Percentiles rank a stretch among this genome's conserved stretches.
These are phyloP conservation scores for Morella rubra DNA, from an alignment of 306 rosid species.

Conservation along the genomic window DNA sequence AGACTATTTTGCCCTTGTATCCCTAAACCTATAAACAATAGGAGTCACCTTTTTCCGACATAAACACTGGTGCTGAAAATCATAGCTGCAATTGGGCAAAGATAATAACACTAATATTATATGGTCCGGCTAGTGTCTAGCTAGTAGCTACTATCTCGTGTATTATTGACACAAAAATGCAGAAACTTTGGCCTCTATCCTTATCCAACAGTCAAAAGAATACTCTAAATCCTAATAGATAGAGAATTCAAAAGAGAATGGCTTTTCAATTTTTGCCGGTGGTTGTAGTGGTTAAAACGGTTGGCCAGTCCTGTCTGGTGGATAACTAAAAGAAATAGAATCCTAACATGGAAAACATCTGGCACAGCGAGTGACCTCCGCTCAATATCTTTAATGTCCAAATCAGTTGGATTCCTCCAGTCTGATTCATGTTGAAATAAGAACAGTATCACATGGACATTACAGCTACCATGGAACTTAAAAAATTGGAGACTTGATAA, in stretches of 20 bases:
- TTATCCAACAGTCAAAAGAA: background rate
- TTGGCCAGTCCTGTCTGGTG: background rate
- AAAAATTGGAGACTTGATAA: background rate
- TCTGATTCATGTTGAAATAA: background rate
- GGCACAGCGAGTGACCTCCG: background rate
- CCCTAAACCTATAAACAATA: too few relatives aligned
- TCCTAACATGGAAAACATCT: background rate
- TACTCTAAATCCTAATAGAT: background rate
- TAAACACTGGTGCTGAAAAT: too few relatives aligned
- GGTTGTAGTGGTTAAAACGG: background rate
- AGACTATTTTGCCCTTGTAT: too few relatives aligned
- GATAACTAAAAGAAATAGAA: background rate
- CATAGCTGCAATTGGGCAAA: too few relatives aligned
- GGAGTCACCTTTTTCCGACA: too few relatives aligned
- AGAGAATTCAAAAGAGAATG: background rate
- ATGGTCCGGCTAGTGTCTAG: too few relatives aligned
- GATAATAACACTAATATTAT: background rate
- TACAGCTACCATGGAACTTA: background rate
- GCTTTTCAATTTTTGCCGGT: background rate
- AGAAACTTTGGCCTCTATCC: background rate
- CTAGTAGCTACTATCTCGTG: background rate
- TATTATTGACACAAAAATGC: background rate
- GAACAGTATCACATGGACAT: background rate
- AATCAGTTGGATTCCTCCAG: slow-evolving; percentile 6
- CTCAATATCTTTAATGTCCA: slow-evolving; percentile 15